Percentiles rank a stretch among this genome's conserved stretches.
These are phyloP conservation scores for Auricularia auricula-judae DNA, from an alignment of 768 basidiomycete genomes.

Conservation along the genomic window DNA sequence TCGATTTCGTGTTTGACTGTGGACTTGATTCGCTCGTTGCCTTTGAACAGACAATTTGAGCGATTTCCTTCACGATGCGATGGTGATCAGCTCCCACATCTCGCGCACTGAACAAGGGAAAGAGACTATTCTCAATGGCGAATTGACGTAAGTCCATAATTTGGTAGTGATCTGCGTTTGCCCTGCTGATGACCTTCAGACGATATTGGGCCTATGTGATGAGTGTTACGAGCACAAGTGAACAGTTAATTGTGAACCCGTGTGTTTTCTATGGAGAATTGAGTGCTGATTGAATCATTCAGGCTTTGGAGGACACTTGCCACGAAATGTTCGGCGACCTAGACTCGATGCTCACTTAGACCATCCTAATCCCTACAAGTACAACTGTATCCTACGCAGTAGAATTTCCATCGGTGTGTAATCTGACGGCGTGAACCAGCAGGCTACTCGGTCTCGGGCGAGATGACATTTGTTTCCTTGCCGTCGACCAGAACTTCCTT, in stretches of 20 bases:
- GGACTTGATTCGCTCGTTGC: neutral
- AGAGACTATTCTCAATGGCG: conserved; percentile 9
- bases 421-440: too few relatives aligned
- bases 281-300: neutral
- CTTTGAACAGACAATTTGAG: neutral
- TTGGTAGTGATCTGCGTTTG: neutral
- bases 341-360: conserved; percentile 12
- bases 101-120: conserved; percentile 13
- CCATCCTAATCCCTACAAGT: neutral
- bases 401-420: neutral
- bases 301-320: conserved; percentile 12
- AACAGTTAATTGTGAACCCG: conserved; percentile 5
- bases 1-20: neutral
- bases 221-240: conserved; percentile 4
- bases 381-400: neutral
- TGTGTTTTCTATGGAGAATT: neutral
- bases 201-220: conserved; percentile 12
- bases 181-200: conserved; percentile 1
- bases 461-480: conserved; percentile 33
- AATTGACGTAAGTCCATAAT: conserved; percentile 8
- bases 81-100: conserved; percentile 12
- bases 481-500: conserved; percentile 17
- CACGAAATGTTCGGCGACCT: conserved; percentile 14
- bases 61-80: conserved; percentile 13
- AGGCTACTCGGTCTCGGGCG: neutral